Evolutionary conservation across 140 eudicot species (phyloP), one percentile per base, ranked within the genome.

Genomic region (Erigeron philadelphicus): DNA sequence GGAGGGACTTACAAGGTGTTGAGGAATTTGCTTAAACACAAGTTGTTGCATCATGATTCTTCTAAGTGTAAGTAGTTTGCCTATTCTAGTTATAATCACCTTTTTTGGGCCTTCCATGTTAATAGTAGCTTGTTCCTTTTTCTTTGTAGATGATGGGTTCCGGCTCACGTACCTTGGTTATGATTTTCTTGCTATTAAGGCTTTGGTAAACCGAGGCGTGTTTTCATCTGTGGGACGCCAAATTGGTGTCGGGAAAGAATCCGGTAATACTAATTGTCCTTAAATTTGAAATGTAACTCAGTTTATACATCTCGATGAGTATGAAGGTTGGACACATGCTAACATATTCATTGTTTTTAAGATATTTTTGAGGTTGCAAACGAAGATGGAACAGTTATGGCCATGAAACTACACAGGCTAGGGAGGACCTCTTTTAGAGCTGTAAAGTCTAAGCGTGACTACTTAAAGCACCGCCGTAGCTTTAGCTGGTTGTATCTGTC

Each of bases 361-460:
- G 98, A 93, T 83, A 93, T 93, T 11, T 93, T 93, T 74, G 98
- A 93, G 90, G 98, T 93, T 77, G 96, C 93, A 41, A 93, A 78
- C 47, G 98, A 93, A 80, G 98, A 93, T 74, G 98, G 96, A 52
- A 85, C 88, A 1, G 72, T 89, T 53, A 83, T 88, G 76, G 98
- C 90, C 38, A 93, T 93, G 93, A 93, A 93, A 81, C 78, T 93
- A 66, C 98, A 93, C 67, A 93, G 98, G 59, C 73, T 93, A 70
- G 98, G 98, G 71, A 88, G 98, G 75, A 77, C 79, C 63, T 93
- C 98, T 48, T 93, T 93, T 46, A 86, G 98, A 83, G 98, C 98
- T 31, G 98, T 93, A 44, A 93, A 93, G 74, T 79, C 96, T 10
- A 93, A 93, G 72, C 96, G 96, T 81, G 98, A 93, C 72, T 93